phyloP scores from a whole-genome alignment of 31 red algal genomes.

The Odonthalia washingtoniensis region DNA sequence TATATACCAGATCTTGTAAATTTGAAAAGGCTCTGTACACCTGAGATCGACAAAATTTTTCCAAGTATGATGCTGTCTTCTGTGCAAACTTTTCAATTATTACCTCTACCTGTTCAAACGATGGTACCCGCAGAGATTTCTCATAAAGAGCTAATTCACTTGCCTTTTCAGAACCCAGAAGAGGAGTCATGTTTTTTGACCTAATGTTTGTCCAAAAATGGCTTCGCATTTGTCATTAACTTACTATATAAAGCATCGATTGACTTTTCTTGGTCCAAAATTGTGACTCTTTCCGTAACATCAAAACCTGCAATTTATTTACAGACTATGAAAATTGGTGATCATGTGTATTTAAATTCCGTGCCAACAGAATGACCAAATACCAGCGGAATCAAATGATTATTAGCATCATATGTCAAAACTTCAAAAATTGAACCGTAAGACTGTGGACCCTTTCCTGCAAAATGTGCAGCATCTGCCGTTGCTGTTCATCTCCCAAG shows the following conservation, averaged over 20 bases:
- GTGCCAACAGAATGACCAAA: slow-evolving; percentile 43
- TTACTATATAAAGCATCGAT: too few species aligned
- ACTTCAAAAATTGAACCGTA: slow-evolving; percentile 56
- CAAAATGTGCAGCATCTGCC: slow-evolving; percentile 42
- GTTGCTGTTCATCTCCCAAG: slow-evolving; percentile 10
- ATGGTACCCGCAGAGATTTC: too few species aligned
- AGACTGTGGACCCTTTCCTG: slow-evolving; percentile 22
- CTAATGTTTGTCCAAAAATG: neutral
- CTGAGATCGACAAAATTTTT: too few species aligned
- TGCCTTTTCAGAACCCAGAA: too few species aligned
- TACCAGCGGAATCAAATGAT: slow-evolving; percentile 15
- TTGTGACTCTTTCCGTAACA: too few species aligned
- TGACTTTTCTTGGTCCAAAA: too few species aligned
- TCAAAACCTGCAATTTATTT: too few species aligned
- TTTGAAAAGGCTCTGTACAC: slow-evolving; percentile 31
- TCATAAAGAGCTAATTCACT: too few species aligned
- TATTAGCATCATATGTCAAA: slow-evolving; percentile 36
- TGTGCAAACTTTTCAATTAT: too few species aligned
- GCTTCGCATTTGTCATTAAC: neutral
- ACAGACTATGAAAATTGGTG: neutral
- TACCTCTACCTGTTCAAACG: too few species aligned
- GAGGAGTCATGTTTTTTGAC: slow-evolving; percentile 50
- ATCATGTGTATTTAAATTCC: slow-evolving; percentile 18
- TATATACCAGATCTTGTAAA: slow-evolving; percentile 21
- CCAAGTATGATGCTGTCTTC: too few species aligned